Evolutionary conservation across 108 stramenopile species (phyloP).

Genomic region (Nitzschia palea): DNA sequence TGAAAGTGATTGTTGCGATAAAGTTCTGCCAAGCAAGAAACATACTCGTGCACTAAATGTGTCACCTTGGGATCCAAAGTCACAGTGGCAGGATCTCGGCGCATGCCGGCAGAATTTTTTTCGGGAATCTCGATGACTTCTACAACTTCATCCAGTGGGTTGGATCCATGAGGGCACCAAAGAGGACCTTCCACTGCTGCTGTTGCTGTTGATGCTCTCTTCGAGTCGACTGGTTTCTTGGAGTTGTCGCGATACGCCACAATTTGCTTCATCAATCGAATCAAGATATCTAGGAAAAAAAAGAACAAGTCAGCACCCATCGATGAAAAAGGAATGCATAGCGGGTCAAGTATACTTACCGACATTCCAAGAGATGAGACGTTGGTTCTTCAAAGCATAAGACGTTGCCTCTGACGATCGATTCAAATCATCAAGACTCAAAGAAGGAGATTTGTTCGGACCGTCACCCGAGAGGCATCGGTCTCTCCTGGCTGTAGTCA

Average conservation of each 20-base stretch:
- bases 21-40: not conserved
- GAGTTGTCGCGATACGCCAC: not conserved
- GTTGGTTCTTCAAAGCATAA: not conserved
- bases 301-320: not conserved
- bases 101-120: not conserved
- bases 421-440: not conserved
- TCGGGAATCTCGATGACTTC: constrained; percentile 9
- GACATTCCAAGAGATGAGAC: not conserved
- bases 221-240: not conserved
- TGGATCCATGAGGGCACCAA: not conserved
- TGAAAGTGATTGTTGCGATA: constrained; percentile 10
- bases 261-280: not conserved
- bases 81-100: not conserved
- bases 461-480: not conserved
- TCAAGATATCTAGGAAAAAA: not conserved
- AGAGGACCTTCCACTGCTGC: not conserved
- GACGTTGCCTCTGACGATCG: too few species aligned
- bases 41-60: not conserved
- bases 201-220: too few species aligned
- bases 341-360: not conserved
- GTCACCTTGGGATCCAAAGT: not conserved
- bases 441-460: not conserved
- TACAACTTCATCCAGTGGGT: constrained; percentile 6
- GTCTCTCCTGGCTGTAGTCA: not conserved
- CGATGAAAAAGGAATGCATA: not conserved